phyloP scores from a whole-genome alignment of 208 protist genomes.

The Dictyostelium gargantuum region DNA sequence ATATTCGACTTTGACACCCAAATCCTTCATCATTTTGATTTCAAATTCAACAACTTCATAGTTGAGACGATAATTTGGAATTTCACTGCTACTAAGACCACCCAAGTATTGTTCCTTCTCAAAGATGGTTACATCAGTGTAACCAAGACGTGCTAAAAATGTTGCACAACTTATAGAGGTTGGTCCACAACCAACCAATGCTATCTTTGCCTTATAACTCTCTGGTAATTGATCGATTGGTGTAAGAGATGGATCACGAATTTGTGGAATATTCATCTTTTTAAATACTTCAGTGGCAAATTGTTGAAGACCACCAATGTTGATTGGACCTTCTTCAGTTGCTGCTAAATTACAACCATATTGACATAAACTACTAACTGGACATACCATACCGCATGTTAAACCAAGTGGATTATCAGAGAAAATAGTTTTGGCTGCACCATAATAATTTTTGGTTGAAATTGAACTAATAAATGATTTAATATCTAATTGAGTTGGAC shows the following conservation, averaged over 20 bases:
- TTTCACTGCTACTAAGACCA: constrained; percentile 86
- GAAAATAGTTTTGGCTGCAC: constrained; percentile 89
- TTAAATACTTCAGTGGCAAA: constrained; percentile 88
- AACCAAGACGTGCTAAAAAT: constrained; percentile 90
- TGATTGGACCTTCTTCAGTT: constrained; percentile 84
- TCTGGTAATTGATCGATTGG: constrained; percentile 81
- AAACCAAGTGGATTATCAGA: constrained; percentile 89
- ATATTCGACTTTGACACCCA: constrained; percentile 86
- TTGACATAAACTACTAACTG: constrained; percentile 84
- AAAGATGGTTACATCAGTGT: constrained; percentile 89
- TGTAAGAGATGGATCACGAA: constrained; percentile 82
- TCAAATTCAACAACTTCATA: constrained; percentile 90
- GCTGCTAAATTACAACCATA: constrained; percentile 88
- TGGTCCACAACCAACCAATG: constrained; percentile 88
- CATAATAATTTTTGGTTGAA: constrained; percentile 87
- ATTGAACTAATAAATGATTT: constrained; percentile 85
- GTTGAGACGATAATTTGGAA: constrained; percentile 89
- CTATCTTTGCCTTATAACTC: constrained; percentile 78
- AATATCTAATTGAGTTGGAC: constrained; percentile 85
- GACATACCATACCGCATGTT: constrained; percentile 90
- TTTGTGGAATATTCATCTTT: constrained; percentile 87
- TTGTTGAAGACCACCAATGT: constrained; percentile 87
- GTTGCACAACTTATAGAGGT: constrained; percentile 88
- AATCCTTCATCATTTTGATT: constrained; percentile 86
- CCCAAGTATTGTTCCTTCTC: constrained; percentile 87